Conservation (phyloP, 1,284 basidiomycete species). For the Cutaneotrichosporon sp. region DNA sequence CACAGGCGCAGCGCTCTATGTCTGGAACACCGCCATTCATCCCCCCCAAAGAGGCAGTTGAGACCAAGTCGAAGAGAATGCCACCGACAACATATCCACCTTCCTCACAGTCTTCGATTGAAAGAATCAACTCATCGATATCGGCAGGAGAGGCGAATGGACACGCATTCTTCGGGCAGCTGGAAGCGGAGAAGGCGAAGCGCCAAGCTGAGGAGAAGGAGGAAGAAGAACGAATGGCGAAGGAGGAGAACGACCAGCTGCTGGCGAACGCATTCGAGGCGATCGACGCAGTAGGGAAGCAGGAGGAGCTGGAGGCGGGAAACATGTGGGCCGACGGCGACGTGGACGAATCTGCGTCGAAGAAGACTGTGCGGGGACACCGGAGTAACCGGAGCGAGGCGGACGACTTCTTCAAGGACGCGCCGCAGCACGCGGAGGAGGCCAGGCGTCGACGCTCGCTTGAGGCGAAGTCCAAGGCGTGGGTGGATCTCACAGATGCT, state of each 20-base stretch:
- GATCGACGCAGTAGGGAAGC: background rate
- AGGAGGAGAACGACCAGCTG: too few species aligned
- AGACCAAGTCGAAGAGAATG: too few species aligned
- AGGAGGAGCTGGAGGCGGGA: too few species aligned
- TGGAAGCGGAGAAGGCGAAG: background rate
- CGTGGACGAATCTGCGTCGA: background rate
- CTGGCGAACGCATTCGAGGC: background rate
- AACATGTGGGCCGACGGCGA: background rate
- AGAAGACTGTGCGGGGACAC: background rate
- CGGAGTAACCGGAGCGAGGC: background rate
- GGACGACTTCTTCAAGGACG: conserved; percentile 1
- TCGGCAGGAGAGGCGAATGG: background rate
- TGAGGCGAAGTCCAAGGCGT: background rate
- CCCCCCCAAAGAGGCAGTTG: too few species aligned
- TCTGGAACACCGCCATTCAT: too few species aligned
- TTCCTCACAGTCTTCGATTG: too few species aligned
- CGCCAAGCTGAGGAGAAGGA: background rate
- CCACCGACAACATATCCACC: too few species aligned
- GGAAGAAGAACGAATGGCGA: too few species aligned
- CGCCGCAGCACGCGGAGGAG: background rate
- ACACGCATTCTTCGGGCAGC: background rate
- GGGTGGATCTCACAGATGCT: background rate
- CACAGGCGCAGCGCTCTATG: too few species aligned
- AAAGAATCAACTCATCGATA: too few species aligned
- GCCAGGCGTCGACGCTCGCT: background rate